These are phyloP conservation scores for Schrenkiella parvula DNA, from an alignment of 345 rosid genomes.

Conservation along the genomic window DNA sequence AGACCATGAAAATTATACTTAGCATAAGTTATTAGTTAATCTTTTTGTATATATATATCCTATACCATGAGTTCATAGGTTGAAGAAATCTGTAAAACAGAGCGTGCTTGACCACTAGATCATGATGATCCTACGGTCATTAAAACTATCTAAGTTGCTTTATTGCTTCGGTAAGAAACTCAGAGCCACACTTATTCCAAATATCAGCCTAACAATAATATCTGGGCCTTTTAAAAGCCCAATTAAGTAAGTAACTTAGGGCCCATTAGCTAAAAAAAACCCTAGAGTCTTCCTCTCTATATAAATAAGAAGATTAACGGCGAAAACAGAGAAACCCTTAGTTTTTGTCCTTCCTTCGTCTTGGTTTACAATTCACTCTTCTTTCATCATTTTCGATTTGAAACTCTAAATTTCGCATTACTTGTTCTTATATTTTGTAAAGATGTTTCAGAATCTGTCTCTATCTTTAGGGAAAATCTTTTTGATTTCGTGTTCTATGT, in stretches of 20 bases:
- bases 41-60: too few relatives aligned
- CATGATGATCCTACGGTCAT: not conserved
- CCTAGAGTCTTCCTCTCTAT: constrained; percentile 2
- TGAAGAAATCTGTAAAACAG: not conserved
- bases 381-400: too few relatives aligned
- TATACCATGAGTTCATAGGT: not conserved
- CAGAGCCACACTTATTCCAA: not conserved
- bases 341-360: too few relatives aligned
- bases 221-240: not conserved
- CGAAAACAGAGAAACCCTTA: too few relatives aligned
- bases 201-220: not conserved
- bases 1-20: too few relatives aligned
- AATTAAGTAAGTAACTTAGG: not conserved
- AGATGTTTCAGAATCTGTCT: not conserved
- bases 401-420: too few relatives aligned
- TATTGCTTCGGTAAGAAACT: not conserved
- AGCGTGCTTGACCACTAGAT: not conserved
- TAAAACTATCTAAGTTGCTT: not conserved
- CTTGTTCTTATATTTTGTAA: too few relatives aligned
- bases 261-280: constrained; percentile 21
- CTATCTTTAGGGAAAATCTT: not conserved
- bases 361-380: too few relatives aligned
- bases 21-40: too few relatives aligned
- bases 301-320: too few relatives aligned
- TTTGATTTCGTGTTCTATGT: too few relatives aligned